Conservation (phyloP, 352 stramenopile genomes). For the Globisporangium solare region DNA sequence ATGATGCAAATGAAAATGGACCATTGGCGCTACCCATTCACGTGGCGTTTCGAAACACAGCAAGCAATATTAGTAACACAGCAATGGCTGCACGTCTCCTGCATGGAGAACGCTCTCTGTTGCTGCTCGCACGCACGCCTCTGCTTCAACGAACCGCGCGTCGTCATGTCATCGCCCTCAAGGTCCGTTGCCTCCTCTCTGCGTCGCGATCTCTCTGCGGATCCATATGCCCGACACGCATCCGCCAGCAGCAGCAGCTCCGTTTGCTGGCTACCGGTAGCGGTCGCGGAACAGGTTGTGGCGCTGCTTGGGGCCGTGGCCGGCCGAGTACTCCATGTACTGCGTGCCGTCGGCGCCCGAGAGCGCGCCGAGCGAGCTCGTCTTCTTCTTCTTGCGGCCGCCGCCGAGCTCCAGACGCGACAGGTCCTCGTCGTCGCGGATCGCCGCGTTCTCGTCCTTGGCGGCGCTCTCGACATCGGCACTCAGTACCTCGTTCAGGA, state of each 20-base stretch:
- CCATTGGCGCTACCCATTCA: too few species aligned
- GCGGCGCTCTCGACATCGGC: conserved; percentile 75
- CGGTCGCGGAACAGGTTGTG: conserved; percentile 85
- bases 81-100: too few species aligned
- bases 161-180: too few species aligned
- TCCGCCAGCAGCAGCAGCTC: neutral
- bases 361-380: conserved; percentile 63
- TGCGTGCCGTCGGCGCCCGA: conserved; percentile 74
- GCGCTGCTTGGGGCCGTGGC: conserved; percentile 76
- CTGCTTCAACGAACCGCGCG: too few species aligned
- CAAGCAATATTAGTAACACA: too few species aligned
- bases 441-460: conserved; percentile 80
- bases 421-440: conserved; percentile 80
- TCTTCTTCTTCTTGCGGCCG: conserved; percentile 77
- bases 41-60: too few species aligned
- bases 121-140: too few species aligned
- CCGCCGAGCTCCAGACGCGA: conserved; percentile 62
- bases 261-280: conserved; percentile 41
- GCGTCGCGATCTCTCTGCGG: too few species aligned
- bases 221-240: neutral
- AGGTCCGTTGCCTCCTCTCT: too few species aligned
- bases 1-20: too few species aligned
- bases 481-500: conserved; percentile 78
- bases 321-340: conserved; percentile 86
- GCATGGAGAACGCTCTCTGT: too few species aligned